Evolutionary conservation across 1,284 basidiomycete species (phyloP), one percentile per base, ranked within the genome.

Genomic region (Irpex sp.): DNA sequence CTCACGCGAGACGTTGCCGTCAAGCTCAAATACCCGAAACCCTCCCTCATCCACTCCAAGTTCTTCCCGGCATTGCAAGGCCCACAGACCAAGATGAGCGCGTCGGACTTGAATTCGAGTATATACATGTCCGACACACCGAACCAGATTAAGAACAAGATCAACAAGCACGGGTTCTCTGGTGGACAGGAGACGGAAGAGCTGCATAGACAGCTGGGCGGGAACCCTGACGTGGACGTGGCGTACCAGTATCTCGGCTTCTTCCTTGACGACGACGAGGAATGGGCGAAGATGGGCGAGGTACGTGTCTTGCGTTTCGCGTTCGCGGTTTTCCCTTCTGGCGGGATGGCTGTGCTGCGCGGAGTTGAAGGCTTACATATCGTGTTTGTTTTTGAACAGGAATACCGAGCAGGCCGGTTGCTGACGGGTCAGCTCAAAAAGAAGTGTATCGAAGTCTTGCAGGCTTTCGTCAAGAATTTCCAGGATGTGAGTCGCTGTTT

Each of bases 11-110:
- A 99, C 73, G 93, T 95, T 28, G 97, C 97, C 5, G 84, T 84
- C 67, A 91, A 93, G 71, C 86, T 99, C 70, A 96, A 95, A 77
- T 97, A 97, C 77, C 94, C 91, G 60, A 99, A 99, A 75, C 97
- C 97, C 2, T 80, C 90, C 6, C 83, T 98, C 33, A 80, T 99
- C 58, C 95, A 98, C 76, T 86, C 95, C 61, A 97, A 96, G 73
- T 99, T 99, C 83, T 97, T 99, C 79, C 97, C 97, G 5, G 96
- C 97, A 1, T 82, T 99, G 14, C 96, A 98, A 77, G 97, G 97
- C 48, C 91, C 95, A 5, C 94, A 97, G 75, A 97, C 94, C 48
- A 99, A 99, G 80, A 99, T 99, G 97, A 96, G 93, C 71, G 96
- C 96, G 3, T 94, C 91, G 57, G 90, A 96, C 74, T 81, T 88